A percentile compares a stretch with the other conserved stretches of the same genome.
Conservation (phyloP, 2,329 filamentous ascomycete species). For the Neopestalotiopsis sp. region DNA sequence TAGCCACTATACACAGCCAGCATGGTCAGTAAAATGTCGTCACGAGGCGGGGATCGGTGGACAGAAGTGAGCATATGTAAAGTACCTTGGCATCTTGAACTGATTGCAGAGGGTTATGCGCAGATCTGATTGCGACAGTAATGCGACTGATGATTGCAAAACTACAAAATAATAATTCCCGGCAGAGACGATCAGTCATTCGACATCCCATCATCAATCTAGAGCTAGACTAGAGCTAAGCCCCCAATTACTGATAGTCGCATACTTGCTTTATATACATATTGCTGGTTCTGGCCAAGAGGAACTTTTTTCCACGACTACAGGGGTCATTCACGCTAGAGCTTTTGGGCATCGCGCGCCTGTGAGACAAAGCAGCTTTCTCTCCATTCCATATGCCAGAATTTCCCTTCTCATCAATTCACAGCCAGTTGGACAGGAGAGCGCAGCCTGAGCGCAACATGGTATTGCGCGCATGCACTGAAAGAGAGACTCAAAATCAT, state of each 20-base stretch:
- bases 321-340: not conserved
- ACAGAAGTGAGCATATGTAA: not conserved
- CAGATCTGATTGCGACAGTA: constrained; percentile 5
- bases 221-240: not conserved
- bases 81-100: constrained; percentile 10
- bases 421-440: not conserved
- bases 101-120: not conserved
- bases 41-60: not conserved
- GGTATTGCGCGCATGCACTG: too few species aligned
- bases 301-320: not conserved
- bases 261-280: not conserved
- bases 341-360: not conserved
- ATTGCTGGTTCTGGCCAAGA: not conserved
- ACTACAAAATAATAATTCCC: not conserved
- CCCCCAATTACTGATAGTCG: not conserved
- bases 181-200: constrained; percentile 2
- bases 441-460: not conserved
- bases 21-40: not conserved
- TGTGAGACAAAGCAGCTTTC: constrained; percentile 15
- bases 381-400: not conserved
- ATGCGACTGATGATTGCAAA: not conserved
- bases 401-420: not conserved
- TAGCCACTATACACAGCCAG: constrained; percentile 36
- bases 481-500: not conserved
- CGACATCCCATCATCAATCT: constrained; percentile 9